Base-by-base conservation (phyloP, 225 moss, liverwort and hornwort genomes). In the Ulota crispa region DNA sequence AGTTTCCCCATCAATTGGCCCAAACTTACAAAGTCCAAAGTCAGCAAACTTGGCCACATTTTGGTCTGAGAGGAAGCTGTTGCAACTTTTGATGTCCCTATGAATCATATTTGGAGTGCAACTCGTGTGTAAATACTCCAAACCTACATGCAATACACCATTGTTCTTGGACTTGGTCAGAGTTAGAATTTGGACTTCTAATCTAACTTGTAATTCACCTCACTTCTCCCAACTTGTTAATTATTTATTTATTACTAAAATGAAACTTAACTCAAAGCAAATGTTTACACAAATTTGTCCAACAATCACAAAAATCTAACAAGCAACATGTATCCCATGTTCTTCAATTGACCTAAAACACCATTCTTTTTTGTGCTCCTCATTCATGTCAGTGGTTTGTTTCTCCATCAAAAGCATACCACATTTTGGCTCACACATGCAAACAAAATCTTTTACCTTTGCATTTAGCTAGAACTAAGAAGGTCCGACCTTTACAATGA, bases 11-110 rank as follows among this genome's bases (percentile, higher is more conserved):
- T 79, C 73, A 6, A 20, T 23, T 2, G 69, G 81, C 28, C 67
- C 73, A 32, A 57, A 10, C 70, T 68, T 89, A 13, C 85, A 84
- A 18, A 89, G 78, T 28, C 86, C 89, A 42, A 89, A 86, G 45
- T 86, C 84, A 34, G 83, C 86, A 71, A 89, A 64, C 57, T 84
- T 89, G 2, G 89, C 86, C 55, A 45, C 75, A 43, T 74, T 76
- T 39, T 80, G 84, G 28, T 81, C 68, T 2, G 39, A 59, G 74
- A 74, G 60, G n/a, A 74, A 60, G 19, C 60, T 74, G 74, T 42
- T 74, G 60, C 74, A 59, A 74, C 74, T 60, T 53, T 74, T 74
- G 60, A 74, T 74, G 41, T 74, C 60, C 26, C 27, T 16, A n/a
- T 74, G 60, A 26, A 39, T 74, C 9, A 74, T 39, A 34, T 10